Percentiles rank a stretch among this genome's conserved stretches.
phyloP scores from a whole-genome alignment of 2,329 filamentous ascomycete genomes.

The Orbilia oligospora region DNA sequence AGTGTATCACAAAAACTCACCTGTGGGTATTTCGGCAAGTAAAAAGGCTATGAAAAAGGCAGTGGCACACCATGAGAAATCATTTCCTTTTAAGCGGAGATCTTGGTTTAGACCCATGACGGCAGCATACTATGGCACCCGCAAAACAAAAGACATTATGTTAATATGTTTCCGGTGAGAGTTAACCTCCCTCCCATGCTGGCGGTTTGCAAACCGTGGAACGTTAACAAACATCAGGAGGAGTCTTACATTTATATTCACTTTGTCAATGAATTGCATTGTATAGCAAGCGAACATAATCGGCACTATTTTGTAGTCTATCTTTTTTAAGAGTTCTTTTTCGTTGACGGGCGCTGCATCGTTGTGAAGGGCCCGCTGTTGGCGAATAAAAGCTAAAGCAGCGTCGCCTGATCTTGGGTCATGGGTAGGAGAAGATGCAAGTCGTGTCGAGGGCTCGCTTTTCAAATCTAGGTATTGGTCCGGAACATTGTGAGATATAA shows the following conservation, averaged over 20 bases:
- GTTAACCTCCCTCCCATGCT: no score
- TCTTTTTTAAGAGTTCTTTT: slow-evolving; percentile 70
- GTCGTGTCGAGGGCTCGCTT: slow-evolving; percentile 38
- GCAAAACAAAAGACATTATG: not conserved
- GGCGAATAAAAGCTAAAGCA: slow-evolving; percentile 61
- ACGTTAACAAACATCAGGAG: not conserved
- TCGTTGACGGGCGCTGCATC: slow-evolving; percentile 67
- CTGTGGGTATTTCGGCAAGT: slow-evolving; percentile 74
- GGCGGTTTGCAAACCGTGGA: no score
- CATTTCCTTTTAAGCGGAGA: slow-evolving; percentile 72
- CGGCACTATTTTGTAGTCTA: slow-evolving; percentile 74
- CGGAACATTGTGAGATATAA: slow-evolving; percentile 6
- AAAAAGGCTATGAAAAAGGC: slow-evolving; percentile 76
- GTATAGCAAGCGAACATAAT: slow-evolving; percentile 76
- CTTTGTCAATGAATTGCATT: slow-evolving; percentile 77
- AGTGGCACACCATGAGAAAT: slow-evolving; percentile 76
- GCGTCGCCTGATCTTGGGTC: slow-evolving; percentile 33
- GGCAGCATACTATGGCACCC: slow-evolving; percentile 72
- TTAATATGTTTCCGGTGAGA: no score
- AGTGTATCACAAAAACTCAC: slow-evolving; percentile 66
- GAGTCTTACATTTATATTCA: slow-evolving; percentile 73
- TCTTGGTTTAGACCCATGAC: slow-evolving; percentile 76
- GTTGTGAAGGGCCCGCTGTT: slow-evolving; percentile 32
- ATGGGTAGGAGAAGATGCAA: slow-evolving; percentile 1
- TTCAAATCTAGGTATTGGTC: slow-evolving; percentile 52